Evolutionary conservation across 768 basidiomycete genomes (phyloP), one percentile per base, ranked within the genome.

Genomic region (Lentinus tigrinus): DNA sequence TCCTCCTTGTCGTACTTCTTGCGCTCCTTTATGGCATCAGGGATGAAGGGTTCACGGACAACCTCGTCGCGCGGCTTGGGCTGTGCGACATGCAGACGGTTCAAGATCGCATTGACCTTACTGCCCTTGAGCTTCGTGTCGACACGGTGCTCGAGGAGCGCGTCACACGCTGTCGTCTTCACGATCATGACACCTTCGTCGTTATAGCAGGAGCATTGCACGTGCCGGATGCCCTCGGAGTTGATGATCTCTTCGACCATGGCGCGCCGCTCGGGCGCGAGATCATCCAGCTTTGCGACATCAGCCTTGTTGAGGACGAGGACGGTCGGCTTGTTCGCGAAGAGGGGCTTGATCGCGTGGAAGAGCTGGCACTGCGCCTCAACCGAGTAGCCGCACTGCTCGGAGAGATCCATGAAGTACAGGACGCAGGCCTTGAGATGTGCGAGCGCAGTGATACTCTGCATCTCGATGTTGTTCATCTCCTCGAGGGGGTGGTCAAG

Each of bases 401-500:
- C 97, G 63, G 89, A 93, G 28, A 98, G 81, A 73, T 99, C 97
- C 95, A 99, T 98, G 72, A 98, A 99, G 77, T 98, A 99, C 72
- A 99, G 75, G 10, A 98, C 81, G 70, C 93, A 95, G 64, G 88
- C 85, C 75, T 97, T 93, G 44, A 99, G 77, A 75, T 99, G 97
- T 7, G 97, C 97, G 61, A 99, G 79, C 14, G 97, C 97, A 37
- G 96, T 98, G 71, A 97, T 97, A 66, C 93, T 95, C 80, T 99
- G 97, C 96, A 98, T 99, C 77, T 99, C 97, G 66, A 99, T 99
- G 58, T 95, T 98, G 80, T 98, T 98, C 97, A 99, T 98, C 51
- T 99, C 97, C 74, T 99, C 96, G 31, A 98, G 80, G 2, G 96
- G 95, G 73, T 98, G 97, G 71, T 99, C 97, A 64, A 99, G 82